phyloP scores from a whole-genome alignment of 371 early-diverging fungal genomes.

The Neoconidiobolus thromboides region DNA sequence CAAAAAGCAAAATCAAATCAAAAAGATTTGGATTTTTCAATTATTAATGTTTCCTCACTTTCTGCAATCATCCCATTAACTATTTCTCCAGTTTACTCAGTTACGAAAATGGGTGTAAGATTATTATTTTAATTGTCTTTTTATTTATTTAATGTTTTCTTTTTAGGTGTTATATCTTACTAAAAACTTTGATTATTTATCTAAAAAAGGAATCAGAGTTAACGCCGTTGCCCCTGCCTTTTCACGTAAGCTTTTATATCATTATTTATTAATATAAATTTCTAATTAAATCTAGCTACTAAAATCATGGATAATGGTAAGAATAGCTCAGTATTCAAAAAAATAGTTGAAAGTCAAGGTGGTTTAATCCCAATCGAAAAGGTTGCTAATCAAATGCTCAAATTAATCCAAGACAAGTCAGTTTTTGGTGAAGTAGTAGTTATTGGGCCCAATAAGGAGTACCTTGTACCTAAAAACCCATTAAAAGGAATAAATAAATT shows the following conservation, averaged over 20 bases:
- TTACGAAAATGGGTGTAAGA: not conserved
- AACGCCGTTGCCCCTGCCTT: not conserved
- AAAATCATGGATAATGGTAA: not conserved
- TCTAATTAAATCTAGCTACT: not conserved
- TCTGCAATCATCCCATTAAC: not conserved
- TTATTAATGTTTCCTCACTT: not conserved
- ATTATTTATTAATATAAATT: not conserved
- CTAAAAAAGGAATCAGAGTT: not conserved
- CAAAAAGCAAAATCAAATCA: not conserved
- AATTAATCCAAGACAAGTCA: not conserved
- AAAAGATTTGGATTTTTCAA: not conserved
- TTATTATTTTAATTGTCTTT: not conserved
- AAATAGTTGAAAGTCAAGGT: not conserved
- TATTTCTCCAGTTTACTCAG: not conserved
- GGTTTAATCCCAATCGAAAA: not conserved
- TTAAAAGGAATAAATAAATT: too few relatives aligned
- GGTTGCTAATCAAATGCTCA: not conserved
- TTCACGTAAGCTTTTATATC: not conserved
- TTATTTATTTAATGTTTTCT: not conserved
- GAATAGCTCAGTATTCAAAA: not conserved
- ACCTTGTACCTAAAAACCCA: not conserved
- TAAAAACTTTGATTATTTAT: not conserved
- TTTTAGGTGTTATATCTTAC: not conserved
- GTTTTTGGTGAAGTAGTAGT: not conserved
- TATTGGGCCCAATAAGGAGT: not conserved